Evolutionary conservation across 345 rosid species (phyloP), one percentile per base, ranked within the genome.

Genomic region (Boechera retrofracta): DNA sequence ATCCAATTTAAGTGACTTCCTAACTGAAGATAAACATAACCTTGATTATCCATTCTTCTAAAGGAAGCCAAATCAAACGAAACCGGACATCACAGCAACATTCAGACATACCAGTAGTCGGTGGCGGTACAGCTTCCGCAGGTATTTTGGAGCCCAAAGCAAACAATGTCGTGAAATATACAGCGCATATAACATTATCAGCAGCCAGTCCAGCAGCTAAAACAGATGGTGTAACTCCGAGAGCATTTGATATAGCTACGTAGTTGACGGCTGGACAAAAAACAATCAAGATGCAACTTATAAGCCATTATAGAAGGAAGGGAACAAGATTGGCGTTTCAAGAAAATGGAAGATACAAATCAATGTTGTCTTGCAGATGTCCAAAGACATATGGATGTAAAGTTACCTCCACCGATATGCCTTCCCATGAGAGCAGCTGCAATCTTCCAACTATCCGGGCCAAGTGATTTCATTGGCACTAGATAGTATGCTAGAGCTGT

Each of bases 401-500:
- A 5, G 31, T 65, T 80, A 88, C 91, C 89, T 87, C 96, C 96
- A 52, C 96, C 93, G 24, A 94, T 94, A 69, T 94, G 90, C 66
- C 96, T 87, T 39, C 96, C 94, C 98, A 90, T 91, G 45, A 94
- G 94, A 45, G 98, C 97, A 76, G 97, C 94, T 18, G 96, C 98
- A 60, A 94, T 87, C 81, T 91, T 94, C 97, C 98, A 94, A 73
- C 87, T 84, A 78, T 90, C 94, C 32, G 79, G 83, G 64, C 98
- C 98, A 79, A 90, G 97, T 15, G 96, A 80, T 77, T 79, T 82
- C 98, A 90, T 90, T 44, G 98, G 98, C 79, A 91, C 97, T 45
- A 88, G 44, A 77, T 82, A 75, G 83, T 76, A 94, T 1, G 97
- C 98, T 75, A 89, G 48, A 6, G 62, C 69, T 5, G 98, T 94